Evolutionary conservation across 257 asterid genomes (phyloP), one percentile per base, ranked within the genome.

Genomic region (Capsicum baccatum): DNA sequence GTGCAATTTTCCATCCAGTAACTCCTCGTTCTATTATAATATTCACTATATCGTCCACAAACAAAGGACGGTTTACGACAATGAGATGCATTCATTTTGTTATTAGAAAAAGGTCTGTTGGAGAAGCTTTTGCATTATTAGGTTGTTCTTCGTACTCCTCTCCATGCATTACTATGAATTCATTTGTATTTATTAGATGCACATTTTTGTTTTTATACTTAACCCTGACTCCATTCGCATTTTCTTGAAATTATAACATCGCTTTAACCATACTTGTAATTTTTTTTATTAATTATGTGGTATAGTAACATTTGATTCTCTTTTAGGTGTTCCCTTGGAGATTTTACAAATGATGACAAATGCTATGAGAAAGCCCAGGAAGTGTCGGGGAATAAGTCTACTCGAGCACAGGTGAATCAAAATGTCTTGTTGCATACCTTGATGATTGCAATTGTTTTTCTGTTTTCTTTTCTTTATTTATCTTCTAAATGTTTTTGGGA

Each of bases 331-430:
- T 94, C 98, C 14, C 97, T 94, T 76, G 99, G 98, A 86, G 99
- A 96, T 84, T 93, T 95, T 86, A 96, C 96, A 9, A 91, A 83
- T 67, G 92, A 92, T 69, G 98, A 92, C 82, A 39, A 94, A 70
- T 92, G 91, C 85, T 96, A 91, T 83, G 92, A 89, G 82, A 96
- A 94, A 87, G 99, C 98, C 86, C 94, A 91, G 10, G 98, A 94
- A 88, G 95, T 96, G 86, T 96, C 99, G 2, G 94, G 89, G 63
- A 86, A 86, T 86, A 92, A 91, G 85, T 96, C 99, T 58, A 92
- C 97, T 59, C 93, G 99, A 80, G 99, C 98, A 73, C 85, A 86
- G 88, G 88, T 86, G 71, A 71, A 54, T n/a, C 39, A 35, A 15
- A 58, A 19, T 63, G 11, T 69, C 79, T 83, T 83, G 70, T 76